Evolutionary conservation across 495 filamentous ascomycete species (phyloP).

Genomic region (Penicillium flavigenum): DNA sequence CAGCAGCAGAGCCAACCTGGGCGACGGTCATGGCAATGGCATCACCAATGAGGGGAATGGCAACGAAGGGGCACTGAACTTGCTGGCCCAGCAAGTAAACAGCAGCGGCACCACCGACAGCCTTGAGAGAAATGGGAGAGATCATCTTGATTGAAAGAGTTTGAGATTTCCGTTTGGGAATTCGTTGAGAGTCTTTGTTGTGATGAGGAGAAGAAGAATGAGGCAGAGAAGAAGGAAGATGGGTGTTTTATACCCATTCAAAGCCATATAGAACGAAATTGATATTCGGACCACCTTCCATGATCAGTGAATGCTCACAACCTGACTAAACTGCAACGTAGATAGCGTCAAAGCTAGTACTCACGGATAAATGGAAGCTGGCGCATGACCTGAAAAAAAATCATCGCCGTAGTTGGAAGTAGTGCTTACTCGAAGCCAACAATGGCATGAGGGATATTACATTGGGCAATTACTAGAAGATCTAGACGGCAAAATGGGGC

Average conservation of each 20-base stretch:
- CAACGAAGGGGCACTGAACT: not conserved
- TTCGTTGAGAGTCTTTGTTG: not conserved
- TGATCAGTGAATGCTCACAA: not conserved
- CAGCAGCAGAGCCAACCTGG: conserved; percentile 4
- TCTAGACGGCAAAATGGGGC: not conserved
- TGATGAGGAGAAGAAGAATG: not conserved
- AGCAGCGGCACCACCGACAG: not conserved
- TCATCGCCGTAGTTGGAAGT: not conserved
- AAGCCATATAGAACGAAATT: not conserved
- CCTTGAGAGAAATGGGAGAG: conserved; percentile 3
- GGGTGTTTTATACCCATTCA: not conserved
- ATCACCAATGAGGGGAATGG: conserved; percentile 2
- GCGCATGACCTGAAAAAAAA: not conserved
- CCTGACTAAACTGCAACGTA: not conserved
- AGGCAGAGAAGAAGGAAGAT: not conserved
- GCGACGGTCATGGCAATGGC: conserved; percentile 5
- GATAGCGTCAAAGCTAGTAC: not conserved
- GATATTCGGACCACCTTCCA: not conserved
- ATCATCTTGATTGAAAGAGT: not conserved
- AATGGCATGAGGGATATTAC: not conserved
- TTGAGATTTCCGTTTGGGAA: not conserved
- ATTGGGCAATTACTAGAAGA: not conserved
- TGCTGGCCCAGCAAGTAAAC: conserved; percentile 1
- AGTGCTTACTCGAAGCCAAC: not conserved
- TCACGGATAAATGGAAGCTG: not conserved